Conservation (phyloP, 2,329 filamentous ascomycete genomes). For the Cordyceps pruinosa region DNA sequence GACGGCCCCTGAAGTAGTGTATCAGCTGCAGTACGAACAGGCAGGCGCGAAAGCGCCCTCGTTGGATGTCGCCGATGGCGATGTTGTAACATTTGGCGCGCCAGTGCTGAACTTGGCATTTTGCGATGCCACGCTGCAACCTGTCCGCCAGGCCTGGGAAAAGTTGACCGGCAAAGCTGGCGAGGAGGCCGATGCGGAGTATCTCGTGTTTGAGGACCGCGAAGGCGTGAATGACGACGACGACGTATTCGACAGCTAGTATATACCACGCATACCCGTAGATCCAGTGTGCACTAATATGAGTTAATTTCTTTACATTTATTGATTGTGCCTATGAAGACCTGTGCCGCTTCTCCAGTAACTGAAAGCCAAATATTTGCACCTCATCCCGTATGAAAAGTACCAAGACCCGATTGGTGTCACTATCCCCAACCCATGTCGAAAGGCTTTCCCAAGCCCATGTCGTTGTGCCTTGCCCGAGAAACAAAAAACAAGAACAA, state of each 20-base stretch:
- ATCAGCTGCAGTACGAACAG: constrained; percentile 52
- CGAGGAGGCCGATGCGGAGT: constrained; percentile 42
- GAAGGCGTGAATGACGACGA: constrained; percentile 55
- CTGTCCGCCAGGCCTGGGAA: constrained; percentile 66
- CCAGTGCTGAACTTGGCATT: constrained; percentile 62
- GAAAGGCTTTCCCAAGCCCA: too few species aligned
- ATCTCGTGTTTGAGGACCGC: constrained; percentile 74
- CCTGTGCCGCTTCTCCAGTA: not conserved
- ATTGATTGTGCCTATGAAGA: not conserved
- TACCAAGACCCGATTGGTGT: too few species aligned
- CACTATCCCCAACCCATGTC: not conserved
- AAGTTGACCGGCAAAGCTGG: constrained; percentile 47
- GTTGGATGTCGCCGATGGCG: constrained; percentile 27
- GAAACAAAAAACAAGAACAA: not conserved
- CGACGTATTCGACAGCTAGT: constrained; percentile 41
- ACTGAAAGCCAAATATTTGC: not conserved
- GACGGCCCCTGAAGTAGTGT: constrained; percentile 33
- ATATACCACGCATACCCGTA: constrained; percentile 4
- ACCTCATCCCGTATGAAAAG: too few species aligned
- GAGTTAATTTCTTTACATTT: constrained; percentile 7
- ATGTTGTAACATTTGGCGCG: constrained; percentile 50
- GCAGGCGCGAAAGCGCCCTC: constrained; percentile 22
- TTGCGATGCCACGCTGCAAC: constrained; percentile 60
- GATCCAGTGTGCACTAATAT: constrained; percentile 14
- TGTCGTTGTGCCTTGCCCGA: not conserved